Conservation (phyloP, 768 basidiomycete genomes). For the Leccinum disarticulatum region DNA sequence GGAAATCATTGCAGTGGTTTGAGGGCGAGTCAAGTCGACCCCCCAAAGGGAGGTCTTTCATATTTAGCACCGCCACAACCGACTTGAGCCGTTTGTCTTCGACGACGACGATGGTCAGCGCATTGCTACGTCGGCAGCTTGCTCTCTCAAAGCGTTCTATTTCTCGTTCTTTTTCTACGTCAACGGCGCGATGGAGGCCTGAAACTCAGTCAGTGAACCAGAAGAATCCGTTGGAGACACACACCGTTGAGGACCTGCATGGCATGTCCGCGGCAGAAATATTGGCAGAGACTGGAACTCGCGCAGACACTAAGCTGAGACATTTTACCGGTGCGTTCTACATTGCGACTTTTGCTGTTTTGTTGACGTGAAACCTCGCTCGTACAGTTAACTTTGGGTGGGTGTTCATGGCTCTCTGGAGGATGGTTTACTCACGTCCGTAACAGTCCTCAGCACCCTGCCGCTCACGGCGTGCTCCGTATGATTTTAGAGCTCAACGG, state of each 20-base stretch:
- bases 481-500: conserved; percentile 98
- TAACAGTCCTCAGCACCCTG: conserved; percentile 84
- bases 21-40: conserved; percentile 21
- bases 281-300: conserved; percentile 67
- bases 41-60: conserved; percentile 21
- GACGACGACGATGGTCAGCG: conserved; percentile 57
- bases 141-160: conserved; percentile 32
- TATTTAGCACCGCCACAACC: conserved; percentile 24
- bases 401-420: conserved; percentile 16
- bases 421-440: background rate
- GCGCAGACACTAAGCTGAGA: conserved; percentile 77
- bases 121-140: conserved; percentile 62
- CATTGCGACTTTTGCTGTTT: background rate
- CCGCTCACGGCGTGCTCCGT: conserved; percentile 96
- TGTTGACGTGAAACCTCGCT: conserved; percentile 10
- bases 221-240: conserved; percentile 58
- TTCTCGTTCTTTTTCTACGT: conserved; percentile 29
- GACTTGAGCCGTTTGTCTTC: conserved; percentile 28
- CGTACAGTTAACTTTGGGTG: conserved; percentile 87
- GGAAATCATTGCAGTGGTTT: conserved; percentile 8
- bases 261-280: conserved; percentile 78
- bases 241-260: conserved; percentile 84
- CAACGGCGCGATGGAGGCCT: conserved; percentile 22
- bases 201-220: conserved; percentile 27
- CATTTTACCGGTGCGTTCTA: conserved; percentile 83